Percentiles rank a stretch among this genome's conserved stretches.
These are phyloP conservation scores for Athelia psychrophila DNA, from an alignment of 1,284 basidiomycete species.

Conservation along the genomic window DNA sequence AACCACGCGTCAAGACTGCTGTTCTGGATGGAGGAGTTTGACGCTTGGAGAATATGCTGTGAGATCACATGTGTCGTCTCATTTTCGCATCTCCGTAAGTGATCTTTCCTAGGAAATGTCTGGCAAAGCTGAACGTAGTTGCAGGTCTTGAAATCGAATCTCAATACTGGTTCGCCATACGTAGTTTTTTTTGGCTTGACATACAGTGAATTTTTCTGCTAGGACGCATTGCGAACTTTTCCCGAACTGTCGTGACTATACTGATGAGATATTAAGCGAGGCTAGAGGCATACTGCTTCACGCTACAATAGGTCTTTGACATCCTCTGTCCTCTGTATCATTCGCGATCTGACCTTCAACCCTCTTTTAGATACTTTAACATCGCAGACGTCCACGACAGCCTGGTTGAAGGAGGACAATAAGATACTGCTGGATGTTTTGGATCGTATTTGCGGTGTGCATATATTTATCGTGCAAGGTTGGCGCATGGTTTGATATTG, in stretches of 20 bases:
- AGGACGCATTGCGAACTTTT: neutral
- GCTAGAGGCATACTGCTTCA: neutral
- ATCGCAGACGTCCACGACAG: neutral
- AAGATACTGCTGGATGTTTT: neutral
- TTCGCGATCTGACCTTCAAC: neutral
- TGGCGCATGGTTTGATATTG: neutral
- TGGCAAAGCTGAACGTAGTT: neutral
- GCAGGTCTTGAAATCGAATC: neutral
- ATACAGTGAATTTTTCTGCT: neutral
- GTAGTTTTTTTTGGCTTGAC: neutral
- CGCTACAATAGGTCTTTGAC: neutral
- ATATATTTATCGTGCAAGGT: neutral
- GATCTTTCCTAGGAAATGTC: neutral
- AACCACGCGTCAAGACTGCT: neutral
- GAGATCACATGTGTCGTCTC: neutral
- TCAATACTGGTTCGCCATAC: neutral
- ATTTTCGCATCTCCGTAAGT: neutral
- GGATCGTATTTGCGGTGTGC: neutral
- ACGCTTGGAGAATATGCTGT: neutral
- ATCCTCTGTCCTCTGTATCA: neutral
- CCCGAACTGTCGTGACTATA: neutral
- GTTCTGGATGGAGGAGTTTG: constrained; percentile 3
- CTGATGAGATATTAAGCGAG: neutral
- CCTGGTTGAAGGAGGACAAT: neutral
- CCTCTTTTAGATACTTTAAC: neutral